A percentile compares a stretch with the other conserved stretches of the same genome.
Conservation (phyloP, 2,329 filamentous ascomycete genomes). For the Clarireedia hainanense region DNA sequence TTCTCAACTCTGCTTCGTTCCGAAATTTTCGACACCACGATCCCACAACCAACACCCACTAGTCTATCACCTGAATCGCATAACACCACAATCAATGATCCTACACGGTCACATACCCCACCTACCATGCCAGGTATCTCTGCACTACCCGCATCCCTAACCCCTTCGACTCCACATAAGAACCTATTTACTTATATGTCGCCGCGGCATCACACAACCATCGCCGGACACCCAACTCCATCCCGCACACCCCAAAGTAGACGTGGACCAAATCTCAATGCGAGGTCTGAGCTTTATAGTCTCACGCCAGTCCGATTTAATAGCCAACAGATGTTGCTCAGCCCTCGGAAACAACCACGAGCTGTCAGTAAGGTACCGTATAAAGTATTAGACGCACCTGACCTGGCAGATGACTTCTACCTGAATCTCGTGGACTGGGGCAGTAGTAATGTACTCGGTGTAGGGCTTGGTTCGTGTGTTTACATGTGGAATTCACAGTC, state of each 20-base stretch:
- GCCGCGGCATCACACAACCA: slow-evolving; percentile 56
- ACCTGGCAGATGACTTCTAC: slow-evolving; percentile 95
- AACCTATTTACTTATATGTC: slow-evolving; percentile 93
- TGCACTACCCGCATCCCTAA: slow-evolving; percentile 65
- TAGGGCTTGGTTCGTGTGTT: slow-evolving; percentile 85
- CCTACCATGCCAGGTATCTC: slow-evolving; percentile 53
- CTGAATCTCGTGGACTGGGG: slow-evolving; percentile 97
- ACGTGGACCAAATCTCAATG: slow-evolving; percentile 81
- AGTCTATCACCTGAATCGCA: slow-evolving; percentile 53
- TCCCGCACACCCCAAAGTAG: slow-evolving; percentile 83
- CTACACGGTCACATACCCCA: slow-evolving; percentile 72
- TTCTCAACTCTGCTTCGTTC: slow-evolving; percentile 82
- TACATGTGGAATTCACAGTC: slow-evolving; percentile 98
- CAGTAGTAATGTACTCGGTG: slow-evolving; percentile 85
- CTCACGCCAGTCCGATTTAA: slow-evolving; percentile 87
- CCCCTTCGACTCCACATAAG: slow-evolving; percentile 92
- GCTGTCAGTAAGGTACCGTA: slow-evolving; percentile 95
- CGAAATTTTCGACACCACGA: slow-evolving; percentile 84
- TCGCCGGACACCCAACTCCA: slow-evolving; percentile 77
- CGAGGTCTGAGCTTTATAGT: slow-evolving; percentile 88
- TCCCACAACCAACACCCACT: slow-evolving; percentile 70
- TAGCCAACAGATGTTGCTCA: slow-evolving; percentile 88
- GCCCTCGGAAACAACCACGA: slow-evolving; percentile 78
- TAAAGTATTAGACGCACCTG: slow-evolving; percentile 93
- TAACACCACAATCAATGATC: slow-evolving; percentile 52